Conservation (phyloP, 2,329 filamentous ascomycete genomes). For the Microdochium nivale region DNA sequence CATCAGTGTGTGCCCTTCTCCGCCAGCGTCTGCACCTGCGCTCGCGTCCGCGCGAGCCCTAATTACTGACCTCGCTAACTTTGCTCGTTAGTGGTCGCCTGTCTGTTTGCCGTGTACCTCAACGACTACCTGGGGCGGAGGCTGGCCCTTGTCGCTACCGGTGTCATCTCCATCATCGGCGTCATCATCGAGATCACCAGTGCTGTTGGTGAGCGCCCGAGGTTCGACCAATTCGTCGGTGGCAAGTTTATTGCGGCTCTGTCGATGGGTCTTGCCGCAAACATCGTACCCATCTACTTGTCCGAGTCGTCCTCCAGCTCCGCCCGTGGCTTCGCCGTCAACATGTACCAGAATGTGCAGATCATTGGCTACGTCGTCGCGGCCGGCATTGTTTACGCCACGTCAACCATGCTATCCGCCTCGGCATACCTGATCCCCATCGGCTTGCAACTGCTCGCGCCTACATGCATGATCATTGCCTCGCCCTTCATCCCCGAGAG, state of each 20-base stretch:
- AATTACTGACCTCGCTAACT: too few relatives aligned
- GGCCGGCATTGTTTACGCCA: neutral
- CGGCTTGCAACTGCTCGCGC: constrained; percentile 8
- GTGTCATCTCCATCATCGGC: neutral
- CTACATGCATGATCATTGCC: constrained; percentile 30
- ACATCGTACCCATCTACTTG: neutral
- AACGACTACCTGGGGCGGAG: neutral
- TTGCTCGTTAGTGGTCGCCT: neutral
- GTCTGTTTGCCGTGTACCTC: neutral
- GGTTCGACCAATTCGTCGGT: neutral
- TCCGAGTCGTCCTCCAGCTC: neutral
- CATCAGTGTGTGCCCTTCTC: neutral
- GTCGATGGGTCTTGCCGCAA: neutral
- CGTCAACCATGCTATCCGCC: constrained; percentile 3
- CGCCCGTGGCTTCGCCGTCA: neutral
- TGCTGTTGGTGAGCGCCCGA: neutral
- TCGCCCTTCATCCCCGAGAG: constrained; percentile 8
- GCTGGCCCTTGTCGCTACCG: neutral
- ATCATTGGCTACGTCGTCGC: neutral
- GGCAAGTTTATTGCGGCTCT: neutral
- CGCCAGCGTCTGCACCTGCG: too few relatives aligned
- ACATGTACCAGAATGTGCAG: neutral
- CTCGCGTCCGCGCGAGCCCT: too few relatives aligned
- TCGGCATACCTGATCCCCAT: constrained; percentile 9
- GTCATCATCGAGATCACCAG: neutral